Conservation (phyloP, 1,284 basidiomycete species). For the Papiliotrema terrestris region DNA sequence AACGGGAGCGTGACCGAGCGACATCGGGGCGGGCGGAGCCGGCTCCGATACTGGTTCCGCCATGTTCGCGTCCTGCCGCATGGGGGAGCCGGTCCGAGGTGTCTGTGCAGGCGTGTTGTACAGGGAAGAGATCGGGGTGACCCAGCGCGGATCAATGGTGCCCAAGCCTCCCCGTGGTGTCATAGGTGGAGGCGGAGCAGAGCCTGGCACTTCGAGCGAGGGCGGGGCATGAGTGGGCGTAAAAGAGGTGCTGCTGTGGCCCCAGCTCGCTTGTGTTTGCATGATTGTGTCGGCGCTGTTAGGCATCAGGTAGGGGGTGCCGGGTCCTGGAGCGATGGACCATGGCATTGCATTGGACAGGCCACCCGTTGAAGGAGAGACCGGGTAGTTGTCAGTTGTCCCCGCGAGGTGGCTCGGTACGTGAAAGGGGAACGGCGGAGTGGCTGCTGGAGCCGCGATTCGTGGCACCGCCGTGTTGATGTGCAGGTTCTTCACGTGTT, state of each 20-base stretch:
- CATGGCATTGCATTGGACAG: neutral
- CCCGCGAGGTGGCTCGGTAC: too few species aligned
- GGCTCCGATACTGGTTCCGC: neutral
- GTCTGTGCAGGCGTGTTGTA: neutral
- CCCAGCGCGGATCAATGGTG: conserved; percentile 7
- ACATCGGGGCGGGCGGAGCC: neutral
- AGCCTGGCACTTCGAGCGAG: neutral
- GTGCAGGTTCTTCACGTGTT: neutral
- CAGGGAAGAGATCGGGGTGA: conserved; percentile 1
- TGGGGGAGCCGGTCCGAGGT: neutral
- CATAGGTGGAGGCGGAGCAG: neutral
- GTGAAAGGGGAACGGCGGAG: neutral
- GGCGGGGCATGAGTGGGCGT: neutral
- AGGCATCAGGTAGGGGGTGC: neutral
- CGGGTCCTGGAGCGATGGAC: neutral
- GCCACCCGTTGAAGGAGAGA: neutral
- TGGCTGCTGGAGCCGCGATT: neutral
- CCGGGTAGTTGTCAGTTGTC: too few species aligned
- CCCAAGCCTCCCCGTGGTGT: neutral
- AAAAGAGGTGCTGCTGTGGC: too few species aligned
- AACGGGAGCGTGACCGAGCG: neutral
- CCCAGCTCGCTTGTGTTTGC: too few species aligned
- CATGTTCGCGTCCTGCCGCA: neutral
- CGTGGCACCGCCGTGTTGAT: neutral
- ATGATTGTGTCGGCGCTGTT: neutral